phyloP scores from a whole-genome alignment of 768 basidiomycete species.

The Ramaria sp. region DNA sequence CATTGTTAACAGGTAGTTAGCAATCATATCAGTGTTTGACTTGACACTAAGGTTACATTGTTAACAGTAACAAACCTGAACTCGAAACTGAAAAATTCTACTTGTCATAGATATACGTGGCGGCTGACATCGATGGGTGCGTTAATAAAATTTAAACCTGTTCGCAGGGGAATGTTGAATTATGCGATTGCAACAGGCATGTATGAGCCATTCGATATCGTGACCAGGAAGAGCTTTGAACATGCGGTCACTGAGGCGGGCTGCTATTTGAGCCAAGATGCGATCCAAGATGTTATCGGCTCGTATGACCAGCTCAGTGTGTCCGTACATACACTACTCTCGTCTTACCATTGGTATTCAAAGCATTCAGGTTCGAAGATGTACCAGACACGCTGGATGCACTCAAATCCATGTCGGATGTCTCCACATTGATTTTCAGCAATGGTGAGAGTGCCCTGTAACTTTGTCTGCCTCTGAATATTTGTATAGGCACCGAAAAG shows the following conservation, averaged over 20 bases:
- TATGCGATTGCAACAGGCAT: slow-evolving; percentile 10
- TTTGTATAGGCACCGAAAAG: slow-evolving; percentile 9
- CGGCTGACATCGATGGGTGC: slow-evolving; percentile 18
- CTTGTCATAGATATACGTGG: slow-evolving; percentile 20
- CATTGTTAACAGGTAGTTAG: too few relatives aligned
- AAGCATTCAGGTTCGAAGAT: slow-evolving; percentile 16
- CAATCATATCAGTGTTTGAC: too few relatives aligned
- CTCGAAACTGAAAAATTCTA: not conserved
- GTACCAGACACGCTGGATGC: slow-evolving; percentile 13
- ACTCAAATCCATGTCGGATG: slow-evolving; percentile 10
- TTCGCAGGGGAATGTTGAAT: not conserved
- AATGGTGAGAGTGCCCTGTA: slow-evolving; percentile 15
- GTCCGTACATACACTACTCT: slow-evolving; percentile 11
- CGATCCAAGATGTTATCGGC: slow-evolving; percentile 14
- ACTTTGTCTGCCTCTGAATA: not conserved
- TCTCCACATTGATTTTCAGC: slow-evolving; percentile 18
- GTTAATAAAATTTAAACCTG: not conserved
- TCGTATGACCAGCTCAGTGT: slow-evolving; percentile 15
- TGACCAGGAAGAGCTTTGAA: slow-evolving; percentile 16
- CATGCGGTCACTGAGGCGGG: slow-evolving; percentile 17
- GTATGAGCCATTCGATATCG: slow-evolving; percentile 19
- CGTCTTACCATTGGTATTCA: not conserved
- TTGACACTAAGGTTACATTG: too few relatives aligned
- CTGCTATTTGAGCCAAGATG: not conserved
- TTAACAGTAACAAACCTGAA: too few relatives aligned